These are phyloP conservation scores for Corniculantispora saksenae DNA, from an alignment of 2,329 filamentous ascomycete genomes.

Conservation along the genomic window DNA sequence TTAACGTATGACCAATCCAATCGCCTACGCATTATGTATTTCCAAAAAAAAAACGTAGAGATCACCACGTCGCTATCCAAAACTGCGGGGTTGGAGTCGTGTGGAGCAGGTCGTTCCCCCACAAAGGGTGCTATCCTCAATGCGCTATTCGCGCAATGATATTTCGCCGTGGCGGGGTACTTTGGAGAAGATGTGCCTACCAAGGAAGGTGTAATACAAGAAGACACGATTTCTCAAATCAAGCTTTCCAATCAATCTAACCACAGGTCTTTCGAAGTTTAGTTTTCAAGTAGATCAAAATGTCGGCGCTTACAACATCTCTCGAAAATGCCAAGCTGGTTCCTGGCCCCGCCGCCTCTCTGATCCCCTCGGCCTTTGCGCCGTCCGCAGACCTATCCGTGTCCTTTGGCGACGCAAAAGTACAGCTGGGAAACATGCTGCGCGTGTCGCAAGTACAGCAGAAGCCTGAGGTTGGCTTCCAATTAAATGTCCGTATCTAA, in stretches of 20 bases:
- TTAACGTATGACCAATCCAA: too few species aligned
- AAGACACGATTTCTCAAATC: too few species aligned
- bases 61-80: neutral
- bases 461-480: slow-evolving; percentile 39
- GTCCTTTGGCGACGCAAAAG: slow-evolving; percentile 34
- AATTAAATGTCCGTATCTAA: slow-evolving; percentile 31
- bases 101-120: neutral
- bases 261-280: neutral
- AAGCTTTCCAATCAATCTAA: too few species aligned
- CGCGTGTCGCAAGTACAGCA: slow-evolving; percentile 38
- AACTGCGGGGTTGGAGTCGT: neutral
- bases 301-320: slow-evolving; percentile 30
- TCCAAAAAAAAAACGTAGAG: neutral
- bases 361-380: slow-evolving; percentile 45
- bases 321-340: slow-evolving; percentile 41
- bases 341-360: slow-evolving; percentile 38
- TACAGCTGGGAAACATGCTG: slow-evolving; percentile 42
- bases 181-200: neutral
- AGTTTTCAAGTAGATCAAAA: neutral
- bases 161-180: slow-evolving; percentile 1
- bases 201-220: neutral
- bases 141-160: slow-evolving; percentile 11
- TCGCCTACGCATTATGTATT: neutral
- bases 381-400: slow-evolving; percentile 43
- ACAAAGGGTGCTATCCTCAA: neutral